These are phyloP conservation scores for Colletotrichum theobromicola DNA, from an alignment of 2,329 filamentous ascomycete genomes.

Conservation along the genomic window DNA sequence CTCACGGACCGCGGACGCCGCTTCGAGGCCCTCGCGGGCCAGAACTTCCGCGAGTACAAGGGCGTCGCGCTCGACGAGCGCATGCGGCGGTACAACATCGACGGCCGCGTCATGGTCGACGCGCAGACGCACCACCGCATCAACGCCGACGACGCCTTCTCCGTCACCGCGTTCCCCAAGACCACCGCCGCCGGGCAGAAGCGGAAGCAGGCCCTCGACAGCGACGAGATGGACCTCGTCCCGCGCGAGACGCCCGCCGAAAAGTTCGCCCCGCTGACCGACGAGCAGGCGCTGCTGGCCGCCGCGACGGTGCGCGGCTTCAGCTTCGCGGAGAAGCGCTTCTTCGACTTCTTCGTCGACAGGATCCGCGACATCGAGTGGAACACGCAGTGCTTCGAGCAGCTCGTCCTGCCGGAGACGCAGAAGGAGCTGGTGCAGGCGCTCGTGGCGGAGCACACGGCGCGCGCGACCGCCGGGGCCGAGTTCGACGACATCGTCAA, in stretches of 20 bases:
- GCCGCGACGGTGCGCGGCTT: slow-evolving; percentile 57
- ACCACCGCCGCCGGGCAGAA: slow-evolving; percentile 7
- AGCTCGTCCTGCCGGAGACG: slow-evolving; percentile 51
- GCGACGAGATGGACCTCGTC: slow-evolving; percentile 27
- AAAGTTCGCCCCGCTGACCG: slow-evolving; percentile 29
- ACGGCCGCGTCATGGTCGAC: slow-evolving; percentile 88
- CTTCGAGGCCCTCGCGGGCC: slow-evolving; percentile 50
- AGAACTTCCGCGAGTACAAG: slow-evolving; percentile 52
- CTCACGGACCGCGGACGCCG: slow-evolving; percentile 46
- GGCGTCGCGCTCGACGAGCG: slow-evolving; percentile 35
- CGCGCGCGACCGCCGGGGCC: slow-evolving; percentile 62
- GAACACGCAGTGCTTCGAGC: slow-evolving; percentile 52
- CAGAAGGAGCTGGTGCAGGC: slow-evolving; percentile 57
- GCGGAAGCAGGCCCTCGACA: slow-evolving; percentile 17
- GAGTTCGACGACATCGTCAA: slow-evolving; percentile 57
- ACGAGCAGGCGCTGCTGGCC: slow-evolving; percentile 46
- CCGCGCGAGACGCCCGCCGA: slow-evolving; percentile 15
- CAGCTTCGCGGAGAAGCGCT: slow-evolving; percentile 49
- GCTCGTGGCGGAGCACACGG: slow-evolving; percentile 64
- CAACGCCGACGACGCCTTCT: slow-evolving; percentile 81
- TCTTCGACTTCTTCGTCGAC: slow-evolving; percentile 55
- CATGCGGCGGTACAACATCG: slow-evolving; percentile 70
- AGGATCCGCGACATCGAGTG: slow-evolving; percentile 49
- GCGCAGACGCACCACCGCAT: slow-evolving; percentile 81
- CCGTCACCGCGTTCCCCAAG: slow-evolving; percentile 22